Base-by-base conservation (phyloP, 2,329 filamentous ascomycete genomes). In the Xylaria sp. region DNA sequence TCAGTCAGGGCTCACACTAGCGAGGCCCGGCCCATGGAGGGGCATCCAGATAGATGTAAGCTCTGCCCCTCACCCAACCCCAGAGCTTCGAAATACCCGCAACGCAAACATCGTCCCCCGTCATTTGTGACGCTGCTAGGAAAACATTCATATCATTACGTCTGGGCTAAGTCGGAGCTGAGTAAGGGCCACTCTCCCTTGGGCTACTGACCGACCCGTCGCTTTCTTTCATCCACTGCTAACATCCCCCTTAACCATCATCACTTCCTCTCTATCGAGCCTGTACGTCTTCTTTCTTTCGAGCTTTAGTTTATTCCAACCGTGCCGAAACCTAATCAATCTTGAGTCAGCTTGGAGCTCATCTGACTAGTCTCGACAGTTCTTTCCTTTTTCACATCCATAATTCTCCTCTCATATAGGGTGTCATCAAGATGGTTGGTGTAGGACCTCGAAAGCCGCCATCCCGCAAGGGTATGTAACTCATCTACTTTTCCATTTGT, bases 401-500 rank as follows among this genome's bases (percentile, higher is more conserved):
- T 72, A 72, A 66, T 29, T 29, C 54, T 11, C 61, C 51, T 20
- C 31, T 22, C 38, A 31, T 57, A 39, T n/a, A 27, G 47, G 61
- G 56, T 68, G 63, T 74, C 57, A 69, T 70, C 78, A 83, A 78
- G 76, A 85, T 85, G 83, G 83, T 85, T 73, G 82, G 82, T 71
- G 78, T 85, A 69, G 83, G 83, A 78, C 82, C 83, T 74, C 81
- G 82, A 76, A 82, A 80, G 76, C 82, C 82, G 71, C 82, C 82
- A 73, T 82, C 81, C 74, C 81, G 83, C 73, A 93, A 92, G 87
- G 92, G 92, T 92, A 87, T 79, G 88, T 86, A 74, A 61, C 65
- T 69, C 65, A 63, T 54, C 15, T 55, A 15, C 20, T 39, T 39
- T 11, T 54, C 54, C 29, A 22, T 47, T 39, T 45, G 47, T 67